phyloP scores from a whole-genome alignment of 148 eudicot genomes.

The Suaeda aralocaspica region DNA sequence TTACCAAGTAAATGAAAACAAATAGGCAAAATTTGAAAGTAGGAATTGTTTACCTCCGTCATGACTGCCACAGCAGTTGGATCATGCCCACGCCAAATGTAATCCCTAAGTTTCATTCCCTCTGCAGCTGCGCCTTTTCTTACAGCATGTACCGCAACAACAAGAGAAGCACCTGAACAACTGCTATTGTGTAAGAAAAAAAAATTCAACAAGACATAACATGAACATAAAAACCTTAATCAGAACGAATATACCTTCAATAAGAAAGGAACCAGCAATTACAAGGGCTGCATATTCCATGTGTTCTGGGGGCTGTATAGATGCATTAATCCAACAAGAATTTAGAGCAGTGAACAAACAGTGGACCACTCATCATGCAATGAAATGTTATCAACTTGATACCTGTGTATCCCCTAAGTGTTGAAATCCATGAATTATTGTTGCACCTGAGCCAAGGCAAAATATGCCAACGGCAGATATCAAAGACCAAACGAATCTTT shows the following conservation, averaged over 20 bases:
- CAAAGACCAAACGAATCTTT: slow-evolving; percentile 98
- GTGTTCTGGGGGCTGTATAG: slow-evolving; percentile 69
- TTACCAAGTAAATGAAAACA: background rate
- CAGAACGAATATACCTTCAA: slow-evolving; percentile 61
- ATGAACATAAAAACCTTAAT: slow-evolving; percentile 10
- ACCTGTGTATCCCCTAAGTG: slow-evolving; percentile 89
- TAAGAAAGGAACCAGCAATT: slow-evolving; percentile 86
- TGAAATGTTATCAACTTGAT: background rate
- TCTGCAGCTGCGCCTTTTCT: slow-evolving; percentile 97
- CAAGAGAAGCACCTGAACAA: slow-evolving; percentile 76
- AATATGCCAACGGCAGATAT: slow-evolving; percentile 99
- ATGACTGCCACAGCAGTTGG: slow-evolving; percentile 99
- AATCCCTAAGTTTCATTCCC: slow-evolving; percentile 91
- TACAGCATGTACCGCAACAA: slow-evolving; percentile 93
- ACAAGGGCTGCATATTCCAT: slow-evolving; percentile 90
- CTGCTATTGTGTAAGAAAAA: background rate
- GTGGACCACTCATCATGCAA: background rate
- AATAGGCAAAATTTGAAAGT: background rate
- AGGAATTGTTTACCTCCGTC: slow-evolving; percentile 64
- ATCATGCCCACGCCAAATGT: slow-evolving; percentile 99
- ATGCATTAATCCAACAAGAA: background rate
- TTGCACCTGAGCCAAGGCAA: slow-evolving; percentile 97
- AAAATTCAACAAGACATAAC: background rate
- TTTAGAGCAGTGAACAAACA: slow-evolving; percentile 9
- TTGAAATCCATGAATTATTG: slow-evolving; percentile 88